phyloP scores from a whole-genome alignment of 768 basidiomycete species.

The Chalciporus pseudorubinellus region DNA sequence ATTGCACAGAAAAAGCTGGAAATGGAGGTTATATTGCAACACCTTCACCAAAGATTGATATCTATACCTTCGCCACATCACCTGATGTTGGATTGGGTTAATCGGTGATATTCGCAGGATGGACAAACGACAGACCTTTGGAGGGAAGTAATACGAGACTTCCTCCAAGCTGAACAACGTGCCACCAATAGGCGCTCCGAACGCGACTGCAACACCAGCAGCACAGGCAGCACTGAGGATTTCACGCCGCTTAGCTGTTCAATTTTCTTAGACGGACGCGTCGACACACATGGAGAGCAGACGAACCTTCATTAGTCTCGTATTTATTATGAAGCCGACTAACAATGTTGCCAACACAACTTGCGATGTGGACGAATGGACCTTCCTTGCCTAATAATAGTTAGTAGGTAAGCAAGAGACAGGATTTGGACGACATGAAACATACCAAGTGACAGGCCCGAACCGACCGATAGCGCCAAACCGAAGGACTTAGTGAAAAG shows the following conservation, averaged over 20 bases:
- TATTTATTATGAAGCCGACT: constrained; percentile 86
- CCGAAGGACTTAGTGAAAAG: constrained; percentile 90
- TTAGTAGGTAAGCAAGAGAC: background rate
- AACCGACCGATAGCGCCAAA: constrained; percentile 86
- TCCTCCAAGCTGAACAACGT: constrained; percentile 93
- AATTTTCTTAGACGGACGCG: background rate
- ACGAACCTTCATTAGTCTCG: constrained; percentile 88
- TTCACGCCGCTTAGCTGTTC: constrained; percentile 84
- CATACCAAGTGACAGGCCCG: constrained; percentile 80
- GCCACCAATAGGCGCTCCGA: constrained; percentile 95
- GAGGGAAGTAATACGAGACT: constrained; percentile 95
- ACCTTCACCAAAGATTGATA: background rate
- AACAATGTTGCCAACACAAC: constrained; percentile 90
- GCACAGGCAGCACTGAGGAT: constrained; percentile 95
- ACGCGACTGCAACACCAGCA: constrained; percentile 95
- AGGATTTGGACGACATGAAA: constrained; percentile 11
- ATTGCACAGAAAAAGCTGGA: constrained; percentile 96
- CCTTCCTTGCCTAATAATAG: constrained; percentile 56
- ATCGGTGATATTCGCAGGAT: background rate
- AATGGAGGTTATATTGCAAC: constrained; percentile 8
- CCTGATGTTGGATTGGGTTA: constrained; percentile 37
- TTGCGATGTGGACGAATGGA: constrained; percentile 89
- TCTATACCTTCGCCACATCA: constrained; percentile 89
- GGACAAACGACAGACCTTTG: constrained; percentile 54
- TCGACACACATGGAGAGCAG: background rate